phyloP scores from a whole-genome alignment of 2,329 filamentous ascomycete genomes.

The Aspergillus eucalypticola region DNA sequence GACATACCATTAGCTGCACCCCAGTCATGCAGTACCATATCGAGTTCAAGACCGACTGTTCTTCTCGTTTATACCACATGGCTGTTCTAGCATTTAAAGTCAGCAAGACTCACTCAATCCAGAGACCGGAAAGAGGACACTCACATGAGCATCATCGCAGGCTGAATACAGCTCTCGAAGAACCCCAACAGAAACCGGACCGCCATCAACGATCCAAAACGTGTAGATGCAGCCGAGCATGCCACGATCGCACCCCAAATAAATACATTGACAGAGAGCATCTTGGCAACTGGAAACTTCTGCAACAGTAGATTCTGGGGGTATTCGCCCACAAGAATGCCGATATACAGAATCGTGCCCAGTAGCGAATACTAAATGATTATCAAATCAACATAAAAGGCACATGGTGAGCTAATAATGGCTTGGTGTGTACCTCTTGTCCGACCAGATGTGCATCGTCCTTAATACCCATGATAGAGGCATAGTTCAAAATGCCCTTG shows the following conservation, averaged over 20 bases:
- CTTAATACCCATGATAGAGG: conserved; percentile 29
- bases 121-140: background rate
- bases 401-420: conserved; percentile 9
- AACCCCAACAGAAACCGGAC: conserved; percentile 17
- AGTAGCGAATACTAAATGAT: conserved; percentile 49
- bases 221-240: conserved; percentile 49
- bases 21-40: conserved; percentile 76
- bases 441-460: conserved; percentile 40
- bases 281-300: conserved; percentile 51
- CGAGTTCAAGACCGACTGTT: conserved; percentile 63
- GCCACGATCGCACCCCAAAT: conserved; percentile 55
- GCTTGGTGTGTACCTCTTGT: conserved; percentile 37
- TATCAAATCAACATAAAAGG: background rate
- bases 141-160: conserved; percentile 52
- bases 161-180: conserved; percentile 7
- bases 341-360: conserved; percentile 51
- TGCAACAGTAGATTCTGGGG: conserved; percentile 53
- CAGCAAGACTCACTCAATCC: conserved; percentile 18
- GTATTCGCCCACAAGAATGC: conserved; percentile 55
- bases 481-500: conserved; percentile 24
- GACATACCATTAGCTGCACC: conserved; percentile 56
- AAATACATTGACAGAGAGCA: conserved; percentile 50
- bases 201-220: conserved; percentile 29
- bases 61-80: conserved; percentile 69
- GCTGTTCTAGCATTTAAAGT: conserved; percentile 40